Conservation (phyloP, 768 basidiomycete genomes). For the Clavaria fumosa region DNA sequence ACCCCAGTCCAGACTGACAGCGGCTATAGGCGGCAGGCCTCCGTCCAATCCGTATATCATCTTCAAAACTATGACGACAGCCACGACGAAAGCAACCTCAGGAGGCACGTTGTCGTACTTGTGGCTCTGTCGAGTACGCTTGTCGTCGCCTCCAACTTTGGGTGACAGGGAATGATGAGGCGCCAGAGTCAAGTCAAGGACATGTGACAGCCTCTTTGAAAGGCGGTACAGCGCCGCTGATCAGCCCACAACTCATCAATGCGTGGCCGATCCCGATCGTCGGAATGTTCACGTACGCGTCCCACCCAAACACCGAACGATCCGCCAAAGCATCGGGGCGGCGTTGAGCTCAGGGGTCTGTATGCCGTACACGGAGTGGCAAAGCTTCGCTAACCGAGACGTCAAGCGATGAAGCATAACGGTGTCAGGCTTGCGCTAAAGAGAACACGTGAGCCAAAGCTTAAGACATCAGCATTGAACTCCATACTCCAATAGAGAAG, state of each 20-base stretch:
- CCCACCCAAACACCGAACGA: conserved; percentile 49
- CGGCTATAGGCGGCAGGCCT: conserved; percentile 33
- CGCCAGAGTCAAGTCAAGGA: conserved; percentile 42
- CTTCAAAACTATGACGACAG: conserved; percentile 59
- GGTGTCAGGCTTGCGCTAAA: conserved; percentile 50
- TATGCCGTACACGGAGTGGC: conserved; percentile 40
- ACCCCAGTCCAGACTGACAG: conserved; percentile 43
- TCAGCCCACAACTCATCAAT: conserved; percentile 1
- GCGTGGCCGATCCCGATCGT: conserved; percentile 8
- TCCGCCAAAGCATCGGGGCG: conserved; percentile 65
- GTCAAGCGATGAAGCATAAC: conserved; percentile 41
- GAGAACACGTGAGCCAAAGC: not conserved
- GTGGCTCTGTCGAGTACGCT: conserved; percentile 29
- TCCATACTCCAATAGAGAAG: conserved; percentile 54
- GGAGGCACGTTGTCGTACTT: conserved; percentile 50
- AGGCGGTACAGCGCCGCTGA: conserved; percentile 51
- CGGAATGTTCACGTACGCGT: conserved; percentile 41
- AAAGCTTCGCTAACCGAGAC: conserved; percentile 43
- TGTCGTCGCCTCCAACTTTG: conserved; percentile 20
- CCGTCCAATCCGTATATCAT: conserved; percentile 79
- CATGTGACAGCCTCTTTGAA: conserved; percentile 40
- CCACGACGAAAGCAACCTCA: conserved; percentile 46
- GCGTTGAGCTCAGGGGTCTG: conserved; percentile 61
- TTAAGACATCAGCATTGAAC: conserved; percentile 1
- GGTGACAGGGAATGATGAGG: conserved; percentile 41